Evolutionary conservation across 2,329 filamentous ascomycete genomes (phyloP).

Genomic region (Talaromyces sp.): DNA sequence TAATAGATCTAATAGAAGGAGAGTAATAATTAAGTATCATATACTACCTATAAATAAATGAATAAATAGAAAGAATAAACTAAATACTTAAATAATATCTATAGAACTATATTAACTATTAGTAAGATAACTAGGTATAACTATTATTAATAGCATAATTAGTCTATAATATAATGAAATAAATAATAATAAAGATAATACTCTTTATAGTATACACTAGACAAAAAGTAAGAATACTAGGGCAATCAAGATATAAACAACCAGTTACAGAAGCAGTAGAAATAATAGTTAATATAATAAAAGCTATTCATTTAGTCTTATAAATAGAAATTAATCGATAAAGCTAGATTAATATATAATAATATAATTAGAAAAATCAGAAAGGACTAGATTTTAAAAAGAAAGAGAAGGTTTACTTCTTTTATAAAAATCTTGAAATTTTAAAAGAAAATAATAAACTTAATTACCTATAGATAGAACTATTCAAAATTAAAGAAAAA

Average conservation of each 20-base stretch:
- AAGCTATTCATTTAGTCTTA: not conserved
- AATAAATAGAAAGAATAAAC: too few relatives aligned
- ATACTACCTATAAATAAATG: not conserved
- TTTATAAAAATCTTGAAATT: not conserved
- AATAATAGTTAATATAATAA: not conserved
- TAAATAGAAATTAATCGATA: not conserved
- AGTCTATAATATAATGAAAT: not conserved
- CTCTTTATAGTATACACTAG: not conserved
- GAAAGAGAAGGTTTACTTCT: not conserved
- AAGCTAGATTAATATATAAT: not conserved
- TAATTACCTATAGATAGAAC: not conserved
- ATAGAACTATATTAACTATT: not conserved
- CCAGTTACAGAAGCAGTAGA: not conserved
- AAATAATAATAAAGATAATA: not conserved
- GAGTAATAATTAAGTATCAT: not conserved
- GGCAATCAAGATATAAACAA: not conserved
- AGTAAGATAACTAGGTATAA: not conserved
- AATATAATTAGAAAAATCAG: not conserved
- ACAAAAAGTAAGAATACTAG: not conserved
- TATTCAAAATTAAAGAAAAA: constrained; percentile 1
- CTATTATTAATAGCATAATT: not conserved
- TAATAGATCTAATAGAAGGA: not conserved
- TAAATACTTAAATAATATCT: not conserved
- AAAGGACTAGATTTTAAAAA: not conserved
- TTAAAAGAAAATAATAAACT: not conserved